phyloP scores from a whole-genome alignment of 257 asterid species.

The Przewalskia tangutica region DNA sequence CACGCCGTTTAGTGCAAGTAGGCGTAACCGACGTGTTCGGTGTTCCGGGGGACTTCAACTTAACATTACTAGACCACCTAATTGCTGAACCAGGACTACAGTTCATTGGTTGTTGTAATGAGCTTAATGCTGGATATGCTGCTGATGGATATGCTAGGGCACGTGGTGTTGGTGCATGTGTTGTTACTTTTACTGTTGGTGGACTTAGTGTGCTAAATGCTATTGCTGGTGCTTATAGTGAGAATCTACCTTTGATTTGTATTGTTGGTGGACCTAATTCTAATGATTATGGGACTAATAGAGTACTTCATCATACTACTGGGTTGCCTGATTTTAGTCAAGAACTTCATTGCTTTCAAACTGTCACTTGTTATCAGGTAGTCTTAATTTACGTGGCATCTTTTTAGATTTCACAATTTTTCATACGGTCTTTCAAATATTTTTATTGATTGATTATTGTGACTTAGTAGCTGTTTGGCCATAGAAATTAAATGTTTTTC shows the following conservation, averaged over 20 bases:
- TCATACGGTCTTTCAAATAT: too few relatives aligned
- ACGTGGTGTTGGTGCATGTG: constrained; percentile 15
- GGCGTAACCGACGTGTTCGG: constrained; percentile 15
- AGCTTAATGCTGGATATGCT: constrained; percentile 49
- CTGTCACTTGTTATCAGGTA: constrained; percentile 23
- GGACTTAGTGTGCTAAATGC: constrained; percentile 19
- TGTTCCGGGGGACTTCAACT: constrained; percentile 19
- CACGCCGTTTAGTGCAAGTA: constrained; percentile 17
- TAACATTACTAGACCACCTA: constrained; percentile 37
- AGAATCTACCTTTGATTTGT: constrained; percentile 11
- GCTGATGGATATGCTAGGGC: constrained; percentile 26
- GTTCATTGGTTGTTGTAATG: constrained; percentile 75
- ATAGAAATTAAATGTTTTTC: too few relatives aligned
- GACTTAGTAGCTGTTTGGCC: too few relatives aligned
- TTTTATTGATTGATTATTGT: too few relatives aligned
- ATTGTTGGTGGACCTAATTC: constrained; percentile 17
- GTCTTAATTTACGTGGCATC: too few relatives aligned
- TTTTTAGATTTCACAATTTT: too few relatives aligned
- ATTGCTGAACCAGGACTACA: constrained; percentile 77
- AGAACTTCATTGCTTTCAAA: constrained; percentile 19
- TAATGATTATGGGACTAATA: constrained; percentile 13
- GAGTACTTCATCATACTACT: constrained; percentile 20
- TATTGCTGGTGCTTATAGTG: constrained; percentile 20
- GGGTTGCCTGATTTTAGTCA: constrained; percentile 23
- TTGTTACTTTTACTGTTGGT: constrained; percentile 24